Conservation (phyloP, 2,329 filamentous ascomycete species). For the Pseudocercospora macadamiae region DNA sequence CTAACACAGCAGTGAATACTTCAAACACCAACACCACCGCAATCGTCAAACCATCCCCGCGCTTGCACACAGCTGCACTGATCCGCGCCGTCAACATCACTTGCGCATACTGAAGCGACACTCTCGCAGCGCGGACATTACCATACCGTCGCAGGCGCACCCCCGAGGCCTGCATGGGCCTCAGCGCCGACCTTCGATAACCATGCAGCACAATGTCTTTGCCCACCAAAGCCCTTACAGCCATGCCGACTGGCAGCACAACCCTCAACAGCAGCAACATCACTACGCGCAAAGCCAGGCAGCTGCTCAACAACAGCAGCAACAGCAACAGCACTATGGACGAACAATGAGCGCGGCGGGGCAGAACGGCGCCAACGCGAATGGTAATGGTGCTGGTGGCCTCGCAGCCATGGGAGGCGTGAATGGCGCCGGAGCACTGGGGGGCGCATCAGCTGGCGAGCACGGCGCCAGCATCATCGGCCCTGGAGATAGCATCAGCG, state of each 20-base stretch:
- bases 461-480: slow-evolving; percentile 36
- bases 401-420: slow-evolving; percentile 22
- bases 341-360: slow-evolving; percentile 40
- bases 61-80: not conserved
- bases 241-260: slow-evolving; percentile 71
- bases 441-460: slow-evolving; percentile 22
- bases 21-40: not conserved
- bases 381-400: slow-evolving; percentile 34
- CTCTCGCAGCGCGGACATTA: not conserved
- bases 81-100: not conserved
- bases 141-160: slow-evolving; percentile 15
- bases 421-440: slow-evolving; percentile 13
- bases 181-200: slow-evolving; percentile 21
- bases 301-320: slow-evolving; percentile 48
- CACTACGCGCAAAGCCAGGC: slow-evolving; percentile 43
- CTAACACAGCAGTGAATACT: no score
- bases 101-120: not conserved
- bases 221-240: slow-evolving; percentile 64
- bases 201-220: slow-evolving; percentile 61
- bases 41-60: not conserved
- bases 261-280: slow-evolving; percentile 64
- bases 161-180: slow-evolving; percentile 25
- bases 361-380: slow-evolving; percentile 38
- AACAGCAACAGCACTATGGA: slow-evolving; percentile 44
- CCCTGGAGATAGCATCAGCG: slow-evolving; percentile 48